phyloP scores from a whole-genome alignment of 176 grass and related monocot species.

The barley (Hordeum vulgare) region MorexV3_pseudomolecules_assembly NC_058522.1:502852005-502852504 shows the following conservation, averaged over 20 bases:
- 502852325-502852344: constrained; percentile 41
- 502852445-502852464: constrained; percentile 48
- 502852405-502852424: constrained; percentile 85
- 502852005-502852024: constrained; percentile 49
- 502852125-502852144: constrained; percentile 86
- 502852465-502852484: constrained; percentile 39
- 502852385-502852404: constrained; percentile 48
- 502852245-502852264: constrained; percentile 55
- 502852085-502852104: constrained; percentile 88
- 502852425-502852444: constrained; percentile 51
- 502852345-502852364: constrained; percentile 48
- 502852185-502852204: constrained; percentile 28
- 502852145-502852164: constrained; percentile 80
- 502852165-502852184: constrained; percentile 77
- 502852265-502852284: constrained; percentile 64
- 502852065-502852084: constrained; percentile 71
- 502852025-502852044: constrained; percentile 59
- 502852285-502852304: constrained; percentile 54
- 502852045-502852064: constrained; percentile 58
- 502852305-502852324: constrained; percentile 45
- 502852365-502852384: constrained; percentile 28
- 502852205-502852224: constrained; percentile 34
- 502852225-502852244: constrained; percentile 38
- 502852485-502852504: constrained; percentile 45
- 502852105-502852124: constrained; percentile 88